Evolutionary conservation across 2,329 filamentous ascomycete genomes (phyloP).

Genomic region (Pseudogymnoascus sp.): DNA sequence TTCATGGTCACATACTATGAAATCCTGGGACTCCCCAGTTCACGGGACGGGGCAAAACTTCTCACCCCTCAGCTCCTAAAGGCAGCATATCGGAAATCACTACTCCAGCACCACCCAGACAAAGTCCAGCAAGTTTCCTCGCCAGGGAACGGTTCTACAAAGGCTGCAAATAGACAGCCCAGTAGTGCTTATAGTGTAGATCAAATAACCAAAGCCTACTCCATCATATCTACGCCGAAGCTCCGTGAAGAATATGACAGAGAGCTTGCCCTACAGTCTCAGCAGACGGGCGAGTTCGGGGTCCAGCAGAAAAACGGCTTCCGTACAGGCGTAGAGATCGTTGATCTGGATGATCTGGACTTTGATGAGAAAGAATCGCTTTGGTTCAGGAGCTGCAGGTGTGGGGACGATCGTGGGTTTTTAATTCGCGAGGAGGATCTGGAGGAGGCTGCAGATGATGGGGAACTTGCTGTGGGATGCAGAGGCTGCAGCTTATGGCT

Average conservation of each 20-base stretch:
- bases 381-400: conserved; percentile 54
- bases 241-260: conserved; percentile 47
- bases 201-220: conserved; percentile 53
- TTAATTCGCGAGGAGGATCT: conserved; percentile 50
- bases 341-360: conserved; percentile 57
- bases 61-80: conserved; percentile 44
- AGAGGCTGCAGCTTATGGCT: conserved; percentile 60
- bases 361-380: conserved; percentile 39
- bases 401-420: conserved; percentile 54
- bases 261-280: conserved; percentile 30
- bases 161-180: conserved; percentile 17
- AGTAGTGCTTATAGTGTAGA: conserved; percentile 44
- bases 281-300: conserved; percentile 16
- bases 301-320: conserved; percentile 28
- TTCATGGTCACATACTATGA: conserved; percentile 46
- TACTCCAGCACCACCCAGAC: conserved; percentile 59
- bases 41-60: conserved; percentile 36
- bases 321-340: conserved; percentile 51
- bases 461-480: conserved; percentile 56
- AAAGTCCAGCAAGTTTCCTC: conserved; percentile 31
- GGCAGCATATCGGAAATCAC: conserved; percentile 54
- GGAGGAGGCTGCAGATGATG: conserved; percentile 47
- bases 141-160: conserved; percentile 11
- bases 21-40: conserved; percentile 46
- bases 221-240: conserved; percentile 42